Evolutionary conservation across 768 basidiomycete species (phyloP), one percentile per base, ranked within the genome.

Genomic region (Suillus weaverae): DNA sequence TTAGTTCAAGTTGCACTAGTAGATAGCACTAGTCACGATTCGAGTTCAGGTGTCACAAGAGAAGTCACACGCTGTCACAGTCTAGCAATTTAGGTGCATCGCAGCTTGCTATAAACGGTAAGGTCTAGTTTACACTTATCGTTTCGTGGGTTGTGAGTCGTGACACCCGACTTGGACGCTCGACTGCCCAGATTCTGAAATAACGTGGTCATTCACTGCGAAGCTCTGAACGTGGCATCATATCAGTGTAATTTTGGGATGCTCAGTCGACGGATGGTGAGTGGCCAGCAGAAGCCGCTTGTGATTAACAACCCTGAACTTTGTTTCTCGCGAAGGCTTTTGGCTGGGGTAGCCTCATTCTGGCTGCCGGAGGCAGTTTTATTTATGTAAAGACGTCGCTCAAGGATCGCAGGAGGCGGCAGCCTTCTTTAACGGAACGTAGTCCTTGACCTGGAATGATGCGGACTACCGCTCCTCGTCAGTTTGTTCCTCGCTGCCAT

Each of bases 371-470:
- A 18, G 73, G 67, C 0, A 70, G 75, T 51, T 76, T 76, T 64
- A 56, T 76, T 44, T 75, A 72, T 32, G 75, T 73, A 62, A 76
- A 76, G 61, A 75, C 64, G 18, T 62, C 76, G 32, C 63, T 76
- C 67, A 67, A 51, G 7, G 66, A 70, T 14, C 72, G 76, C 43
- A 69, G 75, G 59, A 66, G 69, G 59, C 74, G 62, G 35, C 69
- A 38, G 13, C 62, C 16, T 59, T 20, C 26, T 16, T 18, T 30
- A 11, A 11, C 30, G 5, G 57, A 39, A 41, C 39, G 26, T 30
- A 41, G 57, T 41, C 57, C 26, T 59, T 59, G 26, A 59, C 50
- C 8, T 16, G 50, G 16, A 59, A 67, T 61, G 68, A 69, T 13
- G 64, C 75, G 26, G 64, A 67, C 36, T 69, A 69, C 59, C 70